These are phyloP conservation scores for Drechslerella stenobrocha DNA, from an alignment of 2,329 filamentous ascomycete species.

Conservation along the genomic window DNA sequence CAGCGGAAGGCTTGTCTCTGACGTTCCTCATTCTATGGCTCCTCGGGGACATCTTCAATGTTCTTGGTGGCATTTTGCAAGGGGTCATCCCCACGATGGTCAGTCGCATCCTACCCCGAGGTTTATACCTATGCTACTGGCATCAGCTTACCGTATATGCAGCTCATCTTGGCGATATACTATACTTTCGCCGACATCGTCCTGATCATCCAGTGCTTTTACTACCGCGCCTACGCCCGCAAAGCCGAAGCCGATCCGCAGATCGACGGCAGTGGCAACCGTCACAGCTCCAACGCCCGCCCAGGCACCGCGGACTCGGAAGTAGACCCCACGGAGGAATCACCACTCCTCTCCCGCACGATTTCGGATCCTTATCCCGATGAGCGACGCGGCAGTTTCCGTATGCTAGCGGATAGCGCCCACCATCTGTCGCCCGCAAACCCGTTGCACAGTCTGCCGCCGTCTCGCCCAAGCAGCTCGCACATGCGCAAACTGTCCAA, in stretches of 20 bases:
- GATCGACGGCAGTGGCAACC: slow-evolving; percentile 49
- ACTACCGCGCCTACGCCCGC: slow-evolving; percentile 69
- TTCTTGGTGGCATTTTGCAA: slow-evolving; percentile 86
- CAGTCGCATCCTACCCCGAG: slow-evolving; percentile 50
- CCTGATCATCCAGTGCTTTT: slow-evolving; percentile 85
- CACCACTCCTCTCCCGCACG: slow-evolving; percentile 58
- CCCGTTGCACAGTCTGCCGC: slow-evolving; percentile 67
- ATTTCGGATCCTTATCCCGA: slow-evolving; percentile 55
- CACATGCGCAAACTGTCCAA: slow-evolving; percentile 56
- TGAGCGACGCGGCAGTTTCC: slow-evolving; percentile 62
- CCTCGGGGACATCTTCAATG: slow-evolving; percentile 93
- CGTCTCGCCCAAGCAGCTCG: slow-evolving; percentile 54
- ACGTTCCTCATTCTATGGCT: slow-evolving; percentile 94
- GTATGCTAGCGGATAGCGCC: slow-evolving; percentile 66
- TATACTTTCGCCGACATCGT: slow-evolving; percentile 92
- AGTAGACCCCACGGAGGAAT: slow-evolving; percentile 58
- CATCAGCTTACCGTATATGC: slow-evolving; percentile 10
- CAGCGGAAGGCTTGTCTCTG: slow-evolving; percentile 83
- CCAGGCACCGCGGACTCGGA: slow-evolving; percentile 54
- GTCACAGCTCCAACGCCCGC: slow-evolving; percentile 8
- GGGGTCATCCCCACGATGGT: slow-evolving; percentile 92
- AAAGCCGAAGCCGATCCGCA: slow-evolving; percentile 54
- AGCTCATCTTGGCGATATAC: slow-evolving; percentile 88
- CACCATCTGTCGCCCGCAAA: slow-evolving; percentile 76
- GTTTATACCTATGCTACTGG: neutral